Percentiles rank a stretch among this genome's conserved stretches.
Evolutionary conservation across 306 rosid species (phyloP).

Genomic region (Glycine latifolia): DNA sequence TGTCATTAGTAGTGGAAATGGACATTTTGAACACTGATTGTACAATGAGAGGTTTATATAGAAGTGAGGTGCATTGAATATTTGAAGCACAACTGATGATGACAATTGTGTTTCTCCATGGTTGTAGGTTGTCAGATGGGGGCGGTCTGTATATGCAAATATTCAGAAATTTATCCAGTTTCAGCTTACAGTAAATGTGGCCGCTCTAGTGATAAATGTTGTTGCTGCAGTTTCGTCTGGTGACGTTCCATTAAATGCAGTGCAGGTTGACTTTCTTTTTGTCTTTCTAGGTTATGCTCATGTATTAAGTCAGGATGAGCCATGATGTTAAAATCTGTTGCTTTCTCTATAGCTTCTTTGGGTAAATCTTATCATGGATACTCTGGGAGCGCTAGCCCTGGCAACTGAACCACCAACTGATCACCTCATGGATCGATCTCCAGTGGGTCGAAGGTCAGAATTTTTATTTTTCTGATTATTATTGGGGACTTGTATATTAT

Average conservation of each 20-base stretch:
- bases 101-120: slow-evolving; percentile 11
- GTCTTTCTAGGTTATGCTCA: slow-evolving; percentile 16
- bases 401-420: slow-evolving; percentile 99
- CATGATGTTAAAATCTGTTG: slow-evolving; percentile 31
- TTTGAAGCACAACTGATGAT: slow-evolving; percentile 11
- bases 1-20: slow-evolving; percentile 15
- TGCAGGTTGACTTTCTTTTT: slow-evolving; percentile 72
- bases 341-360: slow-evolving; percentile 79
- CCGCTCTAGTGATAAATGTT: slow-evolving; percentile 92
- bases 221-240: slow-evolving; percentile 92
- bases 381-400: slow-evolving; percentile 96
- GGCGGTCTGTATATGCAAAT: slow-evolving; percentile 97
- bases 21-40: slow-evolving; percentile 7
- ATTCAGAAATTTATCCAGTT: slow-evolving; percentile 99
- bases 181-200: slow-evolving; percentile 97
- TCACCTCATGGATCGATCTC: slow-evolving; percentile 87
- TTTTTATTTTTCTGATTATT: slow-evolving; percentile 23
- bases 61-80: slow-evolving; percentile 7
- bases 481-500: not conserved
- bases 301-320: slow-evolving; percentile 3
- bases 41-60: slow-evolving; percentile 6
- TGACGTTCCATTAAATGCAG: slow-evolving; percentile 92
- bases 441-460: slow-evolving; percentile 89
- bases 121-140: slow-evolving; percentile 97
- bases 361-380: slow-evolving; percentile 99